Evolutionary conservation across 768 basidiomycete species (phyloP).

Genomic region (Leccinum truebloodii): DNA sequence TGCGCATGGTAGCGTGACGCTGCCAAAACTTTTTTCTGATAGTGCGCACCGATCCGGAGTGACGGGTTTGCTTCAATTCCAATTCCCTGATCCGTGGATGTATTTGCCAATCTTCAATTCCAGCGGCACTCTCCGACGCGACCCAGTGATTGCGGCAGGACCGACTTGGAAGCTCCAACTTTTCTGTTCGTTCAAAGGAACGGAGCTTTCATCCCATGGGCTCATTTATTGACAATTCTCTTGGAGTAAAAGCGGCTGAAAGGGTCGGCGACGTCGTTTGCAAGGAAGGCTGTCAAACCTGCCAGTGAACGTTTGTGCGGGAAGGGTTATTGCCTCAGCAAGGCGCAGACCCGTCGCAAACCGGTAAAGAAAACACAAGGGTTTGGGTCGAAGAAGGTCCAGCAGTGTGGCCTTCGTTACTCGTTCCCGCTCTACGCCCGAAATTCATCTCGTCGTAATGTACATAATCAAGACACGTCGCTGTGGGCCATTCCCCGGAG

Average conservation of each 20-base stretch:
- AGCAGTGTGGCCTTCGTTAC: not conserved
- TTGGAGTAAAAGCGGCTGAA: constrained; percentile 22
- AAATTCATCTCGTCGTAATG: constrained; percentile 2
- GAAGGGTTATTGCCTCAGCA: constrained; percentile 15
- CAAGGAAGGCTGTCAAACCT: constrained; percentile 14
- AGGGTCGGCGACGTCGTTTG: not conserved
- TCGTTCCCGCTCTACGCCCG: constrained; percentile 23
- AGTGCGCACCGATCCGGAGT: constrained; percentile 12
- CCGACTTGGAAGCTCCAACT: constrained; percentile 6
- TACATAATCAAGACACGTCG: constrained; percentile 15
- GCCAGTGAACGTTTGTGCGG: constrained; percentile 3
- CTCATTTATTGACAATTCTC: constrained; percentile 11
- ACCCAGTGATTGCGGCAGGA: constrained; percentile 6
- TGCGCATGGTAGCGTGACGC: constrained; percentile 8
- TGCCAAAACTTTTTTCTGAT: not conserved
- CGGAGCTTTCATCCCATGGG: constrained; percentile 4
- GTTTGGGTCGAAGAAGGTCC: constrained; percentile 7
- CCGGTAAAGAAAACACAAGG: constrained; percentile 6
- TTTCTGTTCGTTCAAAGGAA: constrained; percentile 9
- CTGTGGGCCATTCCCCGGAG: not conserved
- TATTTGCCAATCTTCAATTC: constrained; percentile 7
- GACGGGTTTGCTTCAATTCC: not conserved
- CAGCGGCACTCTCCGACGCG: constrained; percentile 22
- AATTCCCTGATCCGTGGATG: constrained; percentile 27
- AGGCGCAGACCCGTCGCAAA: not conserved